These are phyloP conservation scores for Bigelowiella natans DNA, from an alignment of 78 protist species.

Conservation along the genomic window DNA sequence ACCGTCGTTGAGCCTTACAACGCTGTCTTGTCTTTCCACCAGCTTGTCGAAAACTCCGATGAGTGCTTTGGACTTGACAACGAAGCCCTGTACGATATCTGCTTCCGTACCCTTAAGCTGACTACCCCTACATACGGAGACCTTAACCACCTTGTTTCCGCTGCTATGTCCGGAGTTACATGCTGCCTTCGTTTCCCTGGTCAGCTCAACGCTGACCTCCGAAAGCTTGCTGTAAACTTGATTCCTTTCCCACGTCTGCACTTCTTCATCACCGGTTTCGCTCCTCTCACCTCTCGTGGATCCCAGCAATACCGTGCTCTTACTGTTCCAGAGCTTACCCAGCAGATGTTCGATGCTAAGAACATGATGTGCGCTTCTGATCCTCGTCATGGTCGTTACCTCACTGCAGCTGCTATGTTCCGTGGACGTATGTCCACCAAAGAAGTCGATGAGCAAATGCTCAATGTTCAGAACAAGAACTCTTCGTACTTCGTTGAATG, in stretches of 20 bases:
- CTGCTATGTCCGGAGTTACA: conserved; percentile 95
- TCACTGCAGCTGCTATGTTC: conserved; percentile 90
- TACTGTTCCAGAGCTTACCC: no score
- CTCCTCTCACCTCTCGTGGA: no score
- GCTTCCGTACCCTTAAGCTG: conserved; percentile 66
- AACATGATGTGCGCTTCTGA: no score
- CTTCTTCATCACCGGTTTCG: conserved; percentile 96
- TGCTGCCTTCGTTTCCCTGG: conserved; percentile 81
- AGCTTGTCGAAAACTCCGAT: conserved; percentile 85
- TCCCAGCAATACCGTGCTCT: no score
- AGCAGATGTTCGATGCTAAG: conserved; percentile 89
- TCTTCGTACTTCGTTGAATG: conserved; percentile 89
- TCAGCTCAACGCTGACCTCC: conserved; percentile 39
- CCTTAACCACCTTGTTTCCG: no score
- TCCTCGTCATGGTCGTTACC: conserved; percentile 94
- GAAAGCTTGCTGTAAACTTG: no score
- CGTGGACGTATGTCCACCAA: conserved; percentile 88
- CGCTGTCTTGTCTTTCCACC: conserved; percentile 80
- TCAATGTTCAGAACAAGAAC: conserved; percentile 83
- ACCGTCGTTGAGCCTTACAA: conserved; percentile 97
- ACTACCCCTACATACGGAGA: conserved; percentile 63
- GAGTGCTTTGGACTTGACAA: conserved; percentile 87
- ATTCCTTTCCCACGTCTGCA: conserved; percentile 99
- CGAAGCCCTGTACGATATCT: conserved; percentile 87
- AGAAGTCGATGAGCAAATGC: conserved; percentile 95